Evolutionary conservation across 148 eudicot genomes (phyloP), one percentile per base, ranked within the genome.

Genomic region (Arctostaphylos glauca): DNA sequence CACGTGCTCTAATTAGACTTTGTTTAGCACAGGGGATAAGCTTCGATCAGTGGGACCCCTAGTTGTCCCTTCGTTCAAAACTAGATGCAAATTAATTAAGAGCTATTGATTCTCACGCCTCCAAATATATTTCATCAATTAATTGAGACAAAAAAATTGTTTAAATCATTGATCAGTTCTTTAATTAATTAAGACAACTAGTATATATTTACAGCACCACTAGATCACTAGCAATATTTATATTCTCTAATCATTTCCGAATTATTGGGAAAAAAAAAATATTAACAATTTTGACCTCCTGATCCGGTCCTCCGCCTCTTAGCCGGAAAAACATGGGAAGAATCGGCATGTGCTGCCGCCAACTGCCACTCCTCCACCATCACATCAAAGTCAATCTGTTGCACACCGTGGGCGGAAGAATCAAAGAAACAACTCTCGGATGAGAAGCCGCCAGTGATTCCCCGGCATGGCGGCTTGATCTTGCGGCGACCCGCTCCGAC

Each of bases 401-500:
- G 84, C 75, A 79, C 50, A 38, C 21, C 79, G 1, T 62, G 68
- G 68, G 31, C 68, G 7, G 66, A 7, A 9, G 82, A 38, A 82
- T 88, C 91, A 25, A 87, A 85, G 52, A 90, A 81, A 59, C 87
- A 83, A 23, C 76, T 77, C 9, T 78, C 89, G 50, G 89, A 2
- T 0, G 14, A 64, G 70, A 64, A 79, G 55, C 82, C 80, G 13
- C 73, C 86, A 53, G 77, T 52, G 56, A 81, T 23, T 3, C 56
- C 85, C 21, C 6, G 85, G 56, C 91, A 84, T 2, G 84, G 87
- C 2, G 90, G 89, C 87, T 92, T 92, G n/a, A 54, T 52, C 83
- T 90, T 93, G 75, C 96, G 89, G 15, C 96, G 93, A 18, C 96
- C 96, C 2, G 96, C 94, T 0, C 96, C 96, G 3, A 93, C 87